phyloP scores from a whole-genome alignment of 2,329 filamentous ascomycete genomes.

The Ophiocordyceps robertsii region DNA sequence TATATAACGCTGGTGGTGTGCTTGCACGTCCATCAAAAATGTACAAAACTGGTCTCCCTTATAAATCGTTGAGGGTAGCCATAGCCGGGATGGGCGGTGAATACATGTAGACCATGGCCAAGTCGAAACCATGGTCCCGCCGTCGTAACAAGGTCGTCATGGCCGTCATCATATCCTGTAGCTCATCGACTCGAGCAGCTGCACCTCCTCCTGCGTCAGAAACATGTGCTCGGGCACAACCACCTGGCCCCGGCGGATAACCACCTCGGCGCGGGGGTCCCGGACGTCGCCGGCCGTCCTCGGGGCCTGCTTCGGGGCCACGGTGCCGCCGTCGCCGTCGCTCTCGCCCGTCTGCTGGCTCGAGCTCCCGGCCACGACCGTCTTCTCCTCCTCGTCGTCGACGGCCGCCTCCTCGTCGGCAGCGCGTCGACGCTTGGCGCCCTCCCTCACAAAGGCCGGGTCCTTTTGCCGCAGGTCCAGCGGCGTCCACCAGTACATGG shows the following conservation, averaged over 20 bases:
- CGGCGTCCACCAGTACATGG: constrained; percentile 58
- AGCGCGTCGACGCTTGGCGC: not conserved
- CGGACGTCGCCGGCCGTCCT: not conserved
- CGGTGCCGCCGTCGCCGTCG: constrained; percentile 3
- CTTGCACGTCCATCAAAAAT: too few species aligned
- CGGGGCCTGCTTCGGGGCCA: not conserved
- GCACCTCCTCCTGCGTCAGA: constrained; percentile 22
- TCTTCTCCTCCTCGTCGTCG: not conserved
- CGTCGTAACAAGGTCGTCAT: not conserved
- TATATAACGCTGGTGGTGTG: too few species aligned
- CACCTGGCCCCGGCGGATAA: constrained; percentile 20
- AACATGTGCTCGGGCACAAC: constrained; percentile 20
- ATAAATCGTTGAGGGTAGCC: too few species aligned
- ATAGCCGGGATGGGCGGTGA: too few species aligned
- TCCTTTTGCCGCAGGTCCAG: constrained; percentile 11
- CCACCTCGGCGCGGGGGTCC: constrained; percentile 12
- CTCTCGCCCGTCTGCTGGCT: constrained; percentile 5
- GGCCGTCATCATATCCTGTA: constrained; percentile 13
- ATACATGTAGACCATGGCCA: too few species aligned
- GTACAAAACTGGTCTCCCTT: too few species aligned
- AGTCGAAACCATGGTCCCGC: too few species aligned
- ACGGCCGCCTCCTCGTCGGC: not conserved
- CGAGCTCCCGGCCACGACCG: not conserved
- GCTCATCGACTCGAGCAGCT: constrained; percentile 21
- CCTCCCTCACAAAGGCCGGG: not conserved